Conservation (phyloP, 2,329 filamentous ascomycete species). For the Fusarium algeriense region DNA sequence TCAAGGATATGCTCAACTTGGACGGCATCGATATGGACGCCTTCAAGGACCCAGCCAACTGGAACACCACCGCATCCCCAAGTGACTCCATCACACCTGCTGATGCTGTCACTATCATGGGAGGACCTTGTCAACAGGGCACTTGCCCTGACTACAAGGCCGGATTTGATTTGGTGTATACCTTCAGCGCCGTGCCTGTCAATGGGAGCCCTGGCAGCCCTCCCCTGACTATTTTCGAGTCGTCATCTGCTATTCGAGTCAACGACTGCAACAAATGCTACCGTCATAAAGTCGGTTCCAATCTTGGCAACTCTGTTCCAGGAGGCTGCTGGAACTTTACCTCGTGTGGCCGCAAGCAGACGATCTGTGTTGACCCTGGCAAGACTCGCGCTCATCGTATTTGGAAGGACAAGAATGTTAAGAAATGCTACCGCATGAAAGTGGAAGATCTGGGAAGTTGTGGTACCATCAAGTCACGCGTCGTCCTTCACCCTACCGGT, state of each 20-base stretch:
- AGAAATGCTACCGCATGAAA: neutral
- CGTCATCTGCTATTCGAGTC: neutral
- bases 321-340: neutral
- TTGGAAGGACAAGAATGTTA: neutral
- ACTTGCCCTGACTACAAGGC: neutral
- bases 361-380: neutral
- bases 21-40: neutral
- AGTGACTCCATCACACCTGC: neutral
- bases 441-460: neutral
- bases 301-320: neutral
- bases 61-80: neutral
- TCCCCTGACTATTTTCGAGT: rapidly evolving
- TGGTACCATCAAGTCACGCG: neutral
- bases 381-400: neutral
- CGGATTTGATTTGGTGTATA: neutral
- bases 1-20: neutral
- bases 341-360: neutral
- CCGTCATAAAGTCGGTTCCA: neutral
- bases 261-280: neutral
- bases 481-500: neutral
- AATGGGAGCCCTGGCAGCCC: rapidly evolving
- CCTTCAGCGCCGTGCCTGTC: neutral
- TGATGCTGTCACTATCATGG: neutral
- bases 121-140: neutral
- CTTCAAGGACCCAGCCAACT: neutral